These are phyloP conservation scores for Penicillium glabrum DNA, from an alignment of 2,329 filamentous ascomycete genomes.

Conservation along the genomic window DNA sequence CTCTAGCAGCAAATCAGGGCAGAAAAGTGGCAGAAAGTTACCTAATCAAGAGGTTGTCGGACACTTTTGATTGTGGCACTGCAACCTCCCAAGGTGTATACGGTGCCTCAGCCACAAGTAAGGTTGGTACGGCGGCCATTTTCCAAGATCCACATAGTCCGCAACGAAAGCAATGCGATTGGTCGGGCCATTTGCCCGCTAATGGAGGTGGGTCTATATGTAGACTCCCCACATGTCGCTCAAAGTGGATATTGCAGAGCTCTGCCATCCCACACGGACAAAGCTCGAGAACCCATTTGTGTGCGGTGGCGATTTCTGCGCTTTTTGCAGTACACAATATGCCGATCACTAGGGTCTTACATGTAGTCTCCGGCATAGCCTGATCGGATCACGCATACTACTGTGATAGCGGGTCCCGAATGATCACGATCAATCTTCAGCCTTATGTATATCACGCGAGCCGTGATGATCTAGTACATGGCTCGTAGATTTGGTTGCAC, in stretches of 20 bases:
- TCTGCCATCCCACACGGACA: not conserved
- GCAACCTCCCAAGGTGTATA: no score
- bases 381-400: not conserved
- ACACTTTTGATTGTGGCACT: not conserved
- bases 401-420: not conserved
- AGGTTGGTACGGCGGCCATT: not conserved
- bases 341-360: not conserved
- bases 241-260: not conserved
- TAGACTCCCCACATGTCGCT: not conserved
- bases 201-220: not conserved
- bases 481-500: not conserved
- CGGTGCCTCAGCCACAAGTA: not conserved
- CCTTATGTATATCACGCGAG: not conserved
- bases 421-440: not conserved
- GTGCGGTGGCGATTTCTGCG: not conserved
- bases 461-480: not conserved
- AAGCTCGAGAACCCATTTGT: not conserved
- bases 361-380: not conserved
- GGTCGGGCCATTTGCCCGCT: not conserved
- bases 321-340: not conserved
- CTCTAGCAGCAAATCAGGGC: not conserved
- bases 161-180: not conserved
- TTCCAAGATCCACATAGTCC: not conserved
- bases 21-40: not conserved
- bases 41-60: not conserved